Percentiles rank a stretch among this genome's conserved stretches.
phyloP scores from a whole-genome alignment of 208 protist species.

The Acanthamoeba pearcei region DNA sequence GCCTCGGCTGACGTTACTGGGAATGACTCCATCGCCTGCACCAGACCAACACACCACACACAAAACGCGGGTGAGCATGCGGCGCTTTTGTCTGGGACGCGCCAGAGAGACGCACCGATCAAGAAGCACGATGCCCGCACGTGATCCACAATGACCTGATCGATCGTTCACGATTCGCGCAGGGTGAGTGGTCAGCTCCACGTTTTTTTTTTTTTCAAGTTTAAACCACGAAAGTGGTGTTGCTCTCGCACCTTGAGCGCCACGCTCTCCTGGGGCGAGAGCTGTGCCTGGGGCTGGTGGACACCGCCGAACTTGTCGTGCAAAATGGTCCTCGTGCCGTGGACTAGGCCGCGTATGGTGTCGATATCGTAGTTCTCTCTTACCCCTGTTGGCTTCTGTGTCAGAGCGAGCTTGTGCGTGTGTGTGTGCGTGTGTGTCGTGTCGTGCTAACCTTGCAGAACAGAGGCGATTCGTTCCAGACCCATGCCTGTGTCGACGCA shows the following conservation, averaged over 20 bases:
- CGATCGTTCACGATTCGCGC: no score
- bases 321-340: constrained; percentile 1
- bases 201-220: neutral
- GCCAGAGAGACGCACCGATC: constrained; percentile 72
- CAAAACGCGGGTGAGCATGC: no score
- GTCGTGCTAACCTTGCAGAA: constrained; percentile 77
- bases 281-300: neutral
- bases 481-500: constrained; percentile 87
- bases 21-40: constrained; percentile 80
- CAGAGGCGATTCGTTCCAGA: constrained; percentile 81
- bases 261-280: constrained; percentile 24
- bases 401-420: no score
- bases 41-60: neutral
- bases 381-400: neutral
- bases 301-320: constrained; percentile 1
- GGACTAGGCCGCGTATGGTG: neutral
- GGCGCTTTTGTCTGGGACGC: neutral
- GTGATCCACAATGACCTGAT: constrained; percentile 85
- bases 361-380: constrained; percentile 64
- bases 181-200: no score
- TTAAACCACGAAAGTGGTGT: neutral
- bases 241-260: neutral
- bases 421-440: no score
- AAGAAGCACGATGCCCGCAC: constrained; percentile 74
- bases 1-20: constrained; percentile 83